Evolutionary conservation across 129 eudicot genomes (phyloP).

Genomic region (Flaveria ramosissima): DNA sequence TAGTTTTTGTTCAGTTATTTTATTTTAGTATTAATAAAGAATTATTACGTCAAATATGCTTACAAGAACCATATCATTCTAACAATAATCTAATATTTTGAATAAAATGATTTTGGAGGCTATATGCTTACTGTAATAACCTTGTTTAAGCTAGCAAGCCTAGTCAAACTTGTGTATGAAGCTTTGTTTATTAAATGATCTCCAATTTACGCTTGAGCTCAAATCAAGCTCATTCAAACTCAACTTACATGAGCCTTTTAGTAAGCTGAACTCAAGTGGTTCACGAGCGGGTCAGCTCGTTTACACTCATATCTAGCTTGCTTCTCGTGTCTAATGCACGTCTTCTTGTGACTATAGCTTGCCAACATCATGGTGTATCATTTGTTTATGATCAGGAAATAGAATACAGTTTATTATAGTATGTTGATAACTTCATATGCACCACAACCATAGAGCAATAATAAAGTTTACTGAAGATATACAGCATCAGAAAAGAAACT

Average conservation of each 20-base stretch:
- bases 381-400: slow-evolving; percentile 9
- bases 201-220: not conserved
- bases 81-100: not conserved
- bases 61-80: not conserved
- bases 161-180: not conserved
- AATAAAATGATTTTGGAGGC: not conserved
- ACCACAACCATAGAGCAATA: slow-evolving; percentile 1
- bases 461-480: not conserved
- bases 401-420: not conserved
- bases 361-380: not conserved
- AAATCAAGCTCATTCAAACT: not conserved
- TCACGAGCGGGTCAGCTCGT: not conserved
- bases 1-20: not conserved
- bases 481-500: not conserved
- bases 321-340: not conserved
- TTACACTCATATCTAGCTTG: not conserved
- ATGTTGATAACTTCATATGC: not conserved
- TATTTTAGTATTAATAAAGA: not conserved
- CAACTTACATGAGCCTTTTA: not conserved
- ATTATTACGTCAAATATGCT: not conserved
- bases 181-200: not conserved
- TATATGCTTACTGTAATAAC: not conserved
- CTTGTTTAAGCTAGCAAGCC: not conserved
- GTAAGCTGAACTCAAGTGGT: not conserved
- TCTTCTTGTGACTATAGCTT: not conserved